phyloP scores from a whole-genome alignment of 129 eudicot genomes.

The Ambrosia trifida region DNA sequence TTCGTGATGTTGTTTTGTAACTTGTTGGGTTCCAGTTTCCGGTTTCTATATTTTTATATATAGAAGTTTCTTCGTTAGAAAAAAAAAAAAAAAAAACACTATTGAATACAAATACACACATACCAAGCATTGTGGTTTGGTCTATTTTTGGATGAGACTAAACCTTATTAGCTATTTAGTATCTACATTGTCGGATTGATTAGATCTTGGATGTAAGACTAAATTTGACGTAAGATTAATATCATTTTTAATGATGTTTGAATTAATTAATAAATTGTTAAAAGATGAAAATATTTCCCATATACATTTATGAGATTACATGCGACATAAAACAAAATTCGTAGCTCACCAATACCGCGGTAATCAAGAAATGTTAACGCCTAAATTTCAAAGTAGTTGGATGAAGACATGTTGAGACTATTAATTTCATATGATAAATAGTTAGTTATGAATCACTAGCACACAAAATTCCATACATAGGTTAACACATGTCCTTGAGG shows the following conservation, averaged over 20 bases:
- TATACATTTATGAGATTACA: background rate
- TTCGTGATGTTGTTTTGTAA: no score
- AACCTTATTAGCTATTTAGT: background rate
- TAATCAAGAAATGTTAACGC: background rate
- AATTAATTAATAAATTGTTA: background rate
- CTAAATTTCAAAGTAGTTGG: background rate
- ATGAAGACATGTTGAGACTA: background rate
- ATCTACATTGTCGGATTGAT: background rate
- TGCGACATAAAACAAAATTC: background rate
- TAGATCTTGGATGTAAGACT: background rate
- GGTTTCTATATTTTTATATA: no score
- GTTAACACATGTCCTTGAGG: slow-evolving; percentile 21
- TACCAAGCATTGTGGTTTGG: slow-evolving; percentile 1
- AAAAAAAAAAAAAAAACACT: no score
- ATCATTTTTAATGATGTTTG: background rate
- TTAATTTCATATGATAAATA: background rate
- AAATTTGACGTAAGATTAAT: background rate
- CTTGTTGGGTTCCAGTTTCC: no score
- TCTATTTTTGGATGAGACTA: background rate
- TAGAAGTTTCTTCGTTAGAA: no score
- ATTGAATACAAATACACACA: background rate
- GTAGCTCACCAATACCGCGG: background rate
- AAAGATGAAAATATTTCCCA: background rate
- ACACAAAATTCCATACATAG: slow-evolving; percentile 13
- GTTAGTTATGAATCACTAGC: background rate